Base-by-base conservation (phyloP, 306 rosid species). In the Trifolium fragiferum region DNA sequence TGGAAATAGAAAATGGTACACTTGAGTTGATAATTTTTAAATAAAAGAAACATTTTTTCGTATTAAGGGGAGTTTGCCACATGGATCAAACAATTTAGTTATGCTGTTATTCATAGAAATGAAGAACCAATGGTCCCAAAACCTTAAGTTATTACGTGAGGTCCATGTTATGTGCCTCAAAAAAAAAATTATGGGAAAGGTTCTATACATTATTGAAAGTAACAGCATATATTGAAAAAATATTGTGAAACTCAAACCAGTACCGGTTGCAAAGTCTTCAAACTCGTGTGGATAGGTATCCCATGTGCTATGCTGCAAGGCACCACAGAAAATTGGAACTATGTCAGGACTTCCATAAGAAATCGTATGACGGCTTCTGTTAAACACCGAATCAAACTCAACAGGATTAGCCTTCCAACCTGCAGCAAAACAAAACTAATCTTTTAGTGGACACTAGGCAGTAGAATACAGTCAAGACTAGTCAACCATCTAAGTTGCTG, bases 331-430 rank as follows among this genome's bases (percentile, higher is more conserved):
- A 70, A 92, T 90, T 5, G 98, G 98, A 80, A 92, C 90, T 68
- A 92, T 90, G 76, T 90, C 96, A 14, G 98, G 98, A 83, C 98
- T 92, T 8, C 98, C 98, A 80, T 66, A 92, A 58, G 96, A 77
- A 80, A 92, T 46, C 12, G 93, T 92, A 80, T 92, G 98, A 66
- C 79, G 80, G 70, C 98, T 92, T 73, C 80, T 83, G 81, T 92
- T 92, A 80, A 92, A 92, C 27, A 92, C 93, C 0, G 98, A 92
- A 86, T 92, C 98, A 64, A 90, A 92, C 77, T 92, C 98, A 30
- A 92, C 98, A 16, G 98, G 96, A 73, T 92, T 92, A 38, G 98
- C 96, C 86, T 92, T 90, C 98, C 98, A 92, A 61, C 98, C 98
- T 92, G 90, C 76, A 83, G 62, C 27, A n/a, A 54, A 20, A 61